Conservation (phyloP, 495 filamentous ascomycete species). For the Podospora appendiculata region DNA sequence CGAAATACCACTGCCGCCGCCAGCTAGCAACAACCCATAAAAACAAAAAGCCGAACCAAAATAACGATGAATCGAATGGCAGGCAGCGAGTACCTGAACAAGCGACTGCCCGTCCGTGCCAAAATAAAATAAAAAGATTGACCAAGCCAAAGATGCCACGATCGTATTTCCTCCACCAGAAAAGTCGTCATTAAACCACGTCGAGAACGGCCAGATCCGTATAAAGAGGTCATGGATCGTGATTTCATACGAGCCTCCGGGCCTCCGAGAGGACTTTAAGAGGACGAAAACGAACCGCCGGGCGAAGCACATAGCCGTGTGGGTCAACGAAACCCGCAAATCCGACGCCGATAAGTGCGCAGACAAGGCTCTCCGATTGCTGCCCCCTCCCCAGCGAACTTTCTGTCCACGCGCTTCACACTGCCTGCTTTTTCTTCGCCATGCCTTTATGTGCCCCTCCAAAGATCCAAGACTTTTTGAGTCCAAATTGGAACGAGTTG, state of each 20-base stretch:
- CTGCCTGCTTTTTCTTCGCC: neutral
- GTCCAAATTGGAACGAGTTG: neutral
- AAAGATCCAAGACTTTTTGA: neutral
- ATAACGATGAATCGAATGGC: neutral
- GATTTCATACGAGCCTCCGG: conserved; percentile 10
- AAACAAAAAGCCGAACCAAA: neutral
- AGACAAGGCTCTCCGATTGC: conserved; percentile 1
- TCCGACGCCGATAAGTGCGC: conserved; percentile 11
- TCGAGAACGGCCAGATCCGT: neutral
- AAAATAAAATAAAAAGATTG: neutral
- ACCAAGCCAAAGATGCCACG: neutral
- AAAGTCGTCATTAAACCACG: neutral
- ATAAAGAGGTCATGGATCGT: conserved; percentile 12
- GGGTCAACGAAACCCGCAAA: conserved; percentile 1
- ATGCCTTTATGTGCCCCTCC: neutral
- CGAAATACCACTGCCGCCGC: neutral
- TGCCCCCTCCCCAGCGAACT: neutral
- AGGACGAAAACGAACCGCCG: conserved; percentile 3
- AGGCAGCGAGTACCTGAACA: neutral
- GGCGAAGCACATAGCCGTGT: neutral
- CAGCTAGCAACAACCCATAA: neutral
- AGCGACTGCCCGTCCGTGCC: neutral
- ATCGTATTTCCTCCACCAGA: neutral
- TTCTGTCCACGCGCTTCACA: neutral
- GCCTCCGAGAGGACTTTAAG: conserved; percentile 2